A percentile compares a stretch with the other conserved stretches of the same genome.
These are phyloP conservation scores for Rubroboletus satanas DNA, from an alignment of 768 basidiomycete genomes.

Conservation along the genomic window DNA sequence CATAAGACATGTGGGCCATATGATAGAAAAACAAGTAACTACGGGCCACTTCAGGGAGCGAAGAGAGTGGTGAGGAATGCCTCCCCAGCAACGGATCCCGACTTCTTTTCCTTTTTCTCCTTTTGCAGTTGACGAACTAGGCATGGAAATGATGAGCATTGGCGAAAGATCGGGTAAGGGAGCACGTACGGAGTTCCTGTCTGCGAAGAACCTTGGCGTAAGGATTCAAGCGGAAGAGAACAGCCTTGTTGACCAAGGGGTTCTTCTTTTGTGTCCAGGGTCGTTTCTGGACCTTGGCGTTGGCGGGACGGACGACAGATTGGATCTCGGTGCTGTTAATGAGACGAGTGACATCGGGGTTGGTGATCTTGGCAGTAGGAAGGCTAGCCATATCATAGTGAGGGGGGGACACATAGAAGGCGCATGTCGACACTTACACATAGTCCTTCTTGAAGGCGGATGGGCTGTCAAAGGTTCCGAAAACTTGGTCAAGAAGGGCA, in stretches of 20 bases:
- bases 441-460: constrained; percentile 87
- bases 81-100: constrained; percentile 69
- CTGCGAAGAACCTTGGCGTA: constrained; percentile 93
- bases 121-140: constrained; percentile 72
- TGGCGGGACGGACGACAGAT: constrained; percentile 89
- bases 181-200: constrained; percentile 76
- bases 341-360: constrained; percentile 94
- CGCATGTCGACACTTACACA: constrained; percentile 44
- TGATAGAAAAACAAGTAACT: constrained; percentile 1
- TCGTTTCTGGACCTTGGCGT: constrained; percentile 80
- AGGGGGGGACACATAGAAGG: background rate
- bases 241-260: constrained; percentile 88
- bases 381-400: constrained; percentile 46
- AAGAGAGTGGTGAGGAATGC: constrained; percentile 82
- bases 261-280: constrained; percentile 99
- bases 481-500: constrained; percentile 87
- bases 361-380: constrained; percentile 92
- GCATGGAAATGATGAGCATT: constrained; percentile 6
- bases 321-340: constrained; percentile 99
- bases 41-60: constrained; percentile 60
- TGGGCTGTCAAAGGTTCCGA: constrained; percentile 91
- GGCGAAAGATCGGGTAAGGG: background rate
- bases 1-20: constrained; percentile 13
- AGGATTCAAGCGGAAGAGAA: constrained; percentile 97
- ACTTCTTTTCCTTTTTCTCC: constrained; percentile 54